Evolutionary conservation across 179 eudicot species (phyloP).

Genomic region (Monotropa hypopitys): DNA sequence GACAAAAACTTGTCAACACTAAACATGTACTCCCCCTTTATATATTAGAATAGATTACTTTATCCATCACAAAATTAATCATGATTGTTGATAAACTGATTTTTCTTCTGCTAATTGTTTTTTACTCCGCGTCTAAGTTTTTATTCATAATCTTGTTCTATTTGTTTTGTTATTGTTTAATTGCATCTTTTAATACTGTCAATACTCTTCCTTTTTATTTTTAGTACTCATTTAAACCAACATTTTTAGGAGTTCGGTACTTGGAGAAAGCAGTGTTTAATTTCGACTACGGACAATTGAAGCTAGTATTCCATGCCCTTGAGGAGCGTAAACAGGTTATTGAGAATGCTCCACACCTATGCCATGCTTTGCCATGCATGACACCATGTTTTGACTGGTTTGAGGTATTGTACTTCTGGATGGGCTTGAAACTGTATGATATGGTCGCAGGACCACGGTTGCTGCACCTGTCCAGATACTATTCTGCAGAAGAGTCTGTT

Average conservation of each 20-base stretch:
- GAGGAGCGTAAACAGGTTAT: conserved; percentile 90
- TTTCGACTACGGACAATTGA: conserved; percentile 86
- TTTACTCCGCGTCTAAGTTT: not conserved
- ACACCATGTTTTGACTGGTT: conserved; percentile 96
- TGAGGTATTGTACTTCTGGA: conserved; percentile 84
- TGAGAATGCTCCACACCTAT: conserved; percentile 93
- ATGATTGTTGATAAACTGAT: not conserved
- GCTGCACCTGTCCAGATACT: conserved; percentile 80
- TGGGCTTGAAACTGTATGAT: conserved; percentile 84
- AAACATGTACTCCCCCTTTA: no score
- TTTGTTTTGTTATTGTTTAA: not conserved
- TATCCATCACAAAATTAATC: not conserved
- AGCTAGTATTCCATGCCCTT: conserved; percentile 93
- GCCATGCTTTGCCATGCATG: conserved; percentile 92
- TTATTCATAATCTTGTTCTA: not conserved
- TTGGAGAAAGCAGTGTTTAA: conserved; percentile 96
- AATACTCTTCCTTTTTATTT: not conserved
- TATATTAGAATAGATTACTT: no score
- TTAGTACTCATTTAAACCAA: not conserved
- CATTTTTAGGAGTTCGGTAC: conserved; percentile 78
- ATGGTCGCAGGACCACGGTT: conserved; percentile 69
- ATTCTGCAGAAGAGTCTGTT: conserved; percentile 73
- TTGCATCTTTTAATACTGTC: not conserved
- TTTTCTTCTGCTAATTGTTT: not conserved
- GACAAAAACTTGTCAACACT: no score